phyloP scores from a whole-genome alignment of 192 early-diverging fungal species.

The Coemansia sp. region DNA sequence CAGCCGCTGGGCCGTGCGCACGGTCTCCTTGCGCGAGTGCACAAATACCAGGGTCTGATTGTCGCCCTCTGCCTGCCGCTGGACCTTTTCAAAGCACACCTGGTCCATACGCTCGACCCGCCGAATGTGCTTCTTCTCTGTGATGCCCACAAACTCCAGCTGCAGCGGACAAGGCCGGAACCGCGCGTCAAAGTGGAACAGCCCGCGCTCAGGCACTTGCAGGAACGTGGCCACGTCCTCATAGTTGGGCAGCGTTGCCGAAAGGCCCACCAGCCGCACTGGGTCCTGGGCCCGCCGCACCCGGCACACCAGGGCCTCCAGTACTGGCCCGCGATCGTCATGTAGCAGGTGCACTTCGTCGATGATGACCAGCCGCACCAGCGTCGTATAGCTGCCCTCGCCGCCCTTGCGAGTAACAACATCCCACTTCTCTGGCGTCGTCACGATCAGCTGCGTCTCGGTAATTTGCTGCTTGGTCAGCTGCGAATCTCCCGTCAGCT shows the following conservation, averaged over 20 bases:
- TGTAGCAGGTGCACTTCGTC: constrained; percentile 97
- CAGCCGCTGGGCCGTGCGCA: constrained; percentile 86
- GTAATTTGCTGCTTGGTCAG: constrained; percentile 95
- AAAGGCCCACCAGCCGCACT: constrained; percentile 87
- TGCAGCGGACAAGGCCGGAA: constrained; percentile 93
- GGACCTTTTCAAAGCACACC: constrained; percentile 91
- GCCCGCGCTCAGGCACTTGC: constrained; percentile 75
- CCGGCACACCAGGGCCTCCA: constrained; percentile 87
- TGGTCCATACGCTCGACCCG: constrained; percentile 95
- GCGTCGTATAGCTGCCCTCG: constrained; percentile 81
- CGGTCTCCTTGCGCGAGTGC: constrained; percentile 97
- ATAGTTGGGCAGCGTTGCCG: constrained; percentile 95
- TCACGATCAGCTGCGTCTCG: constrained; percentile 95
- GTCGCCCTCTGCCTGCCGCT: constrained; percentile 72
- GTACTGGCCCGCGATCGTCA: constrained; percentile 94
- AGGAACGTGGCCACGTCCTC: constrained; percentile 91
- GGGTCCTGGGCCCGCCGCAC: constrained; percentile 80
- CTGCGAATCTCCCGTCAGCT: constrained; percentile 94
- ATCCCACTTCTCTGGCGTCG: constrained; percentile 99
- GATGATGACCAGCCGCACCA: constrained; percentile 87
- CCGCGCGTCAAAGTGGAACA: constrained; percentile 91
- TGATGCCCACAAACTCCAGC: constrained; percentile 95
- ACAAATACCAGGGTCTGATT: constrained; percentile 95
- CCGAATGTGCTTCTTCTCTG: constrained; percentile 93
- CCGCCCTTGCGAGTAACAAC: constrained; percentile 95